phyloP scores from a whole-genome alignment of 2,329 filamentous ascomycete species.

The Colletotrichum sojae region DNA sequence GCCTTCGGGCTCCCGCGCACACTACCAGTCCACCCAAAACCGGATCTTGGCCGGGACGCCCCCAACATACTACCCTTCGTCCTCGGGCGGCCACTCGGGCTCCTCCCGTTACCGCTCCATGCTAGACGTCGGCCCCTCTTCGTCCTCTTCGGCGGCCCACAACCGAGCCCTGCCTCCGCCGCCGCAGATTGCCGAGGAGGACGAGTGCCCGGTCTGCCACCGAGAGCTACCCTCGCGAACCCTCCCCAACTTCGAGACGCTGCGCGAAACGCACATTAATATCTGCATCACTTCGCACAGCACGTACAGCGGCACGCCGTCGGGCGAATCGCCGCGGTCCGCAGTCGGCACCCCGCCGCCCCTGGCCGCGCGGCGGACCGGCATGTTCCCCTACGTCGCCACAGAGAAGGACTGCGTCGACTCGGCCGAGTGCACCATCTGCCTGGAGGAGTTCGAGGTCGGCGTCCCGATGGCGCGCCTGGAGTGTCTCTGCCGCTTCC shows the following conservation, averaged over 20 bases:
- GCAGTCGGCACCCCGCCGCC: slow-evolving; percentile 48
- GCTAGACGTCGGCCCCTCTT: slow-evolving; percentile 51
- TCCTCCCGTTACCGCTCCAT: slow-evolving; percentile 48
- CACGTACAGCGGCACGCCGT: slow-evolving; percentile 57
- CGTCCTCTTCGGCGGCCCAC: slow-evolving; percentile 53
- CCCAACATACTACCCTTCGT: slow-evolving; percentile 51
- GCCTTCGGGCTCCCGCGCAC: slow-evolving; percentile 46
- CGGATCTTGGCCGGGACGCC: slow-evolving; percentile 59
- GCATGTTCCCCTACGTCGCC: slow-evolving; percentile 75
- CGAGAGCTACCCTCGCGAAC: slow-evolving; percentile 74
- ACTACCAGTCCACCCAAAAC: slow-evolving; percentile 54
- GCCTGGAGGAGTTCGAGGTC: slow-evolving; percentile 75
- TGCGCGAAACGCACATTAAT: slow-evolving; percentile 72
- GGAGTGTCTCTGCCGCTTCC: slow-evolving; percentile 77
- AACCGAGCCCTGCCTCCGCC: slow-evolving; percentile 58
- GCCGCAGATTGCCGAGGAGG: slow-evolving; percentile 75
- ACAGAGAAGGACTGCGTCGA: slow-evolving; percentile 80
- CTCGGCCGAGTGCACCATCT: slow-evolving; percentile 77
- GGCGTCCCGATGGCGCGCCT: slow-evolving; percentile 75
- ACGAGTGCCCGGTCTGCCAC: slow-evolving; percentile 85
- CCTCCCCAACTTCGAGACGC: slow-evolving; percentile 66
- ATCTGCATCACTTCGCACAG: slow-evolving; percentile 70
- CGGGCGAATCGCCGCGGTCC: slow-evolving; percentile 41
- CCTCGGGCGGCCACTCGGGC: slow-evolving; percentile 43
- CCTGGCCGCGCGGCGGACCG: slow-evolving; percentile 62